phyloP scores from a whole-genome alignment of 2,329 filamentous ascomycete species.

The Neoarthrinium moseri region DNA sequence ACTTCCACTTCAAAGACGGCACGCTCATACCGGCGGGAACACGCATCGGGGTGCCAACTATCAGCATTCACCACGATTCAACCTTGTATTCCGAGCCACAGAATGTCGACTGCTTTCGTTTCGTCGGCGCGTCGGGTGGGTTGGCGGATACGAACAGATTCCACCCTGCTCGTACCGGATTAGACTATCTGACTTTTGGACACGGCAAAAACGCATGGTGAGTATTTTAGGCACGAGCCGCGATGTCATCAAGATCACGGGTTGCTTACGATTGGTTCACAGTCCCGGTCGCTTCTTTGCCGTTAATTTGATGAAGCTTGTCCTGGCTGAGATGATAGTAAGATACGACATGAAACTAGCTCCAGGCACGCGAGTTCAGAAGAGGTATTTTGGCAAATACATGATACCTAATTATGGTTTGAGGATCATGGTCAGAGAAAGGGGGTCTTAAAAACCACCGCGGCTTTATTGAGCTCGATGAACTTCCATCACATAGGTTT shows the following conservation, averaged over 20 bases:
- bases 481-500: too few species aligned
- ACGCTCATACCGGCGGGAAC: slow-evolving; percentile 5
- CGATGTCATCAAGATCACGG: too few species aligned
- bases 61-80: slow-evolving; percentile 7
- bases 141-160: background rate
- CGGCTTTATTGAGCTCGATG: too few species aligned
- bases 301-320: slow-evolving; percentile 3
- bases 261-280: too few species aligned
- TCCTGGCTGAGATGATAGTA: background rate
- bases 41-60: slow-evolving; percentile 5
- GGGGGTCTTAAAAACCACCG: too few species aligned
- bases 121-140: background rate
- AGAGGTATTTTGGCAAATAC: background rate
- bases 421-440: background rate
- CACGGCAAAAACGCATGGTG: slow-evolving; percentile 7
- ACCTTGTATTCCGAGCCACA: background rate
- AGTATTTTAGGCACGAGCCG: too few species aligned
- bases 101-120: slow-evolving; percentile 7
- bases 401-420: background rate
- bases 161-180: background rate
- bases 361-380: background rate
- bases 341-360: slow-evolving; percentile 4
- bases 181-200: slow-evolving; percentile 3
- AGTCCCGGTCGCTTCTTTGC: slow-evolving; percentile 9
- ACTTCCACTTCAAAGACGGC: slow-evolving; percentile 6